A percentile compares a stretch with the other conserved stretches of the same genome.
These are phyloP conservation scores for Erysimum cheiri DNA, from an alignment of 441 rosid genomes.

Conservation along the genomic window DNA sequence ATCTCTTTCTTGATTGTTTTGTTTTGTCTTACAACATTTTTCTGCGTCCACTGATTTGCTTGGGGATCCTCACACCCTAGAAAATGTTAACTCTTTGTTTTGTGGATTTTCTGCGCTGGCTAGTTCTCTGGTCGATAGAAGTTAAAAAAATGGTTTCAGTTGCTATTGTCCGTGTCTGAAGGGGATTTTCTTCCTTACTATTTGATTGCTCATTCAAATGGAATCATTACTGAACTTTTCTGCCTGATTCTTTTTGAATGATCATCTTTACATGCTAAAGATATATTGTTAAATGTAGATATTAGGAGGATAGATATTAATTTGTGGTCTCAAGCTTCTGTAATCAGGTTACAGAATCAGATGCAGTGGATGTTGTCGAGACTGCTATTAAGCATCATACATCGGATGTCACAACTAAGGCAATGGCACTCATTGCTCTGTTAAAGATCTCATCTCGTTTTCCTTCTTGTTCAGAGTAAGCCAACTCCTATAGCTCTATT, in stretches of 20 bases:
- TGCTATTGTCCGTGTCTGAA: conserved; percentile 8
- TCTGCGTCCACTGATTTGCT: conserved; percentile 5
- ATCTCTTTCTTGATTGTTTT: conserved; percentile 1
- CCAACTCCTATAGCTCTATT: conserved; percentile 35
- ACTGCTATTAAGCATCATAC: conserved; percentile 64
- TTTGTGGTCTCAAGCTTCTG: conserved; percentile 34
- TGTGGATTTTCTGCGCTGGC: conserved; percentile 14
- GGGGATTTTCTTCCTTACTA: background rate
- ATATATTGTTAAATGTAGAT: conserved; percentile 10
- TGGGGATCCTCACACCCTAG: conserved; percentile 19
- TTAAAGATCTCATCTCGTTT: conserved; percentile 95
- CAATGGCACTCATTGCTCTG: conserved; percentile 86
- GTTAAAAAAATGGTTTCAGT: conserved; percentile 20
- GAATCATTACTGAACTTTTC: conserved; percentile 14
- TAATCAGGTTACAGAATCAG: conserved; percentile 87
- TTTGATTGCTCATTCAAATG: conserved; percentile 23
- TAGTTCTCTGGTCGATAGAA: conserved; percentile 18
- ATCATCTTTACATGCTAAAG: conserved; percentile 22
- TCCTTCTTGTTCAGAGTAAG: conserved; percentile 90
- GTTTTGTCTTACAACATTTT: conserved; percentile 5
- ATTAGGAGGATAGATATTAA: conserved; percentile 25
- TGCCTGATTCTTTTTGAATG: conserved; percentile 21
- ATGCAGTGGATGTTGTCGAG: conserved; percentile 91
- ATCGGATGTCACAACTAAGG: conserved; percentile 84
- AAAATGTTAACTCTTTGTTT: conserved; percentile 9